Evolutionary conservation across 306 rosid species (phyloP).

Genomic region (Betula pendula): DNA sequence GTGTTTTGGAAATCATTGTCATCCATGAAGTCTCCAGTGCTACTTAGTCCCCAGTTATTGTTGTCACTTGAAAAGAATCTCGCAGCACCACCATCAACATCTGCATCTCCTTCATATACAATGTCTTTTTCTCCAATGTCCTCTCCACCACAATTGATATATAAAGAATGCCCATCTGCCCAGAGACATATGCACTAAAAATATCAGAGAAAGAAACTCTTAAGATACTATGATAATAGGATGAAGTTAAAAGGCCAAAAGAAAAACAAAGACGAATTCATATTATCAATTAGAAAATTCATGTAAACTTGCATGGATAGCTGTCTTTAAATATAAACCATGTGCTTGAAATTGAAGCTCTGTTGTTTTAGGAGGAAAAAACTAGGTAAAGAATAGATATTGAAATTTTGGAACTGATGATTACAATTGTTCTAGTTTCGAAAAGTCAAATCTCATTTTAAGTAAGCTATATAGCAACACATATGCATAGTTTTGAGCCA

Average conservation of each 20-base stretch:
- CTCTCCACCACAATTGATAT: background rate
- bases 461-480: background rate
- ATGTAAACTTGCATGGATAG: background rate
- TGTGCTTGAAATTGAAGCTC: background rate
- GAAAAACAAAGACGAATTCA: background rate
- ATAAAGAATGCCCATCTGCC: background rate
- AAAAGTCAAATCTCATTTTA: background rate
- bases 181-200: background rate
- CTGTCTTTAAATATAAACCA: too few species aligned
- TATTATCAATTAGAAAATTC: background rate
- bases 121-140: background rate
- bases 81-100: slow-evolving; percentile 39
- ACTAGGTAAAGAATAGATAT: too few species aligned
- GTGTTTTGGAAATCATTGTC: slow-evolving; percentile 32
- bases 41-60: slow-evolving; percentile 43
- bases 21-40: slow-evolving; percentile 47
- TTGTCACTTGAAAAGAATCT: background rate
- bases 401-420: background rate
- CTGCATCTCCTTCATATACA: slow-evolving; percentile 34
- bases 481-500: too few species aligned
- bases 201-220: background rate
- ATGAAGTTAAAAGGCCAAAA: background rate
- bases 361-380: background rate
- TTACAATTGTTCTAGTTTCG: background rate
- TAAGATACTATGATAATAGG: background rate